Conservation (phyloP, 2,329 filamentous ascomycete genomes). For the Phialemonium atrogriseum region DNA sequence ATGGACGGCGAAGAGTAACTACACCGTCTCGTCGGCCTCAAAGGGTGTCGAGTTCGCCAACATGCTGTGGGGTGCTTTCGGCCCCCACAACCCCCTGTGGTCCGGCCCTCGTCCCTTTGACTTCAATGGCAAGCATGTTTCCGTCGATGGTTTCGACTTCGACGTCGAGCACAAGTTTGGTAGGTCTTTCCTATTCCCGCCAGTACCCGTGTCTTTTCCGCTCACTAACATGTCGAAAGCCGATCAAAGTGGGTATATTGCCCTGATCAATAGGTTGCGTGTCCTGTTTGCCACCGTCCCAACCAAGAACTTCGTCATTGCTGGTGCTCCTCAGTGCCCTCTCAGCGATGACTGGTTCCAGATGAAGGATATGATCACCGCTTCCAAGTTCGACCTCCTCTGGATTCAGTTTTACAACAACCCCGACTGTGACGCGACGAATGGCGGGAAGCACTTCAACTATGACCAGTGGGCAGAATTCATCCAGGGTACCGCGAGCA, state of each 20-base stretch:
- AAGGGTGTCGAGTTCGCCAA: conserved; percentile 25
- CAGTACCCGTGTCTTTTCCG: no score
- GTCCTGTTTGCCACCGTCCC: conserved; percentile 8
- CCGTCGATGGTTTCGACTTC: conserved; percentile 45
- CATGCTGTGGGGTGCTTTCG: conserved; percentile 29
- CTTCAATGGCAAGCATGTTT: conserved; percentile 18
- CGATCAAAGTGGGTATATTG: conserved; percentile 16
- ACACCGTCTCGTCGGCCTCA: conserved; percentile 20
- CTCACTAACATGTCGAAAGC: conserved; percentile 6
- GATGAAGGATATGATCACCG: conserved; percentile 32
- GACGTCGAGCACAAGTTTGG: conserved; percentile 32
- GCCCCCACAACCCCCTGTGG: conserved; percentile 20
- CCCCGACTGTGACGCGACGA: conserved; percentile 25
- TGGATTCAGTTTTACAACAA: conserved; percentile 43
- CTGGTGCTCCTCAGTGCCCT: conserved; percentile 37
- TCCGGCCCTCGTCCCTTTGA: conserved; percentile 34
- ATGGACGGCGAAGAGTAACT: conserved; percentile 19
- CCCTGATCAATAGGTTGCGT: conserved; percentile 18
- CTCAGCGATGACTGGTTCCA: conserved; percentile 26
- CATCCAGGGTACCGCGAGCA: conserved; percentile 21
- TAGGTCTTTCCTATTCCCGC: conserved; percentile 4
- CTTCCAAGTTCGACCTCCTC: conserved; percentile 30
- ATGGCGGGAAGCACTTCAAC: conserved; percentile 23
- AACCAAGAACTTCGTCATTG: conserved; percentile 32
- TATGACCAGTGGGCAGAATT: conserved; percentile 25